Percentiles rank a stretch among this genome's conserved stretches.
phyloP scores from a whole-genome alignment of 2,329 filamentous ascomycete species.

The Trichoderma asperellum region DNA sequence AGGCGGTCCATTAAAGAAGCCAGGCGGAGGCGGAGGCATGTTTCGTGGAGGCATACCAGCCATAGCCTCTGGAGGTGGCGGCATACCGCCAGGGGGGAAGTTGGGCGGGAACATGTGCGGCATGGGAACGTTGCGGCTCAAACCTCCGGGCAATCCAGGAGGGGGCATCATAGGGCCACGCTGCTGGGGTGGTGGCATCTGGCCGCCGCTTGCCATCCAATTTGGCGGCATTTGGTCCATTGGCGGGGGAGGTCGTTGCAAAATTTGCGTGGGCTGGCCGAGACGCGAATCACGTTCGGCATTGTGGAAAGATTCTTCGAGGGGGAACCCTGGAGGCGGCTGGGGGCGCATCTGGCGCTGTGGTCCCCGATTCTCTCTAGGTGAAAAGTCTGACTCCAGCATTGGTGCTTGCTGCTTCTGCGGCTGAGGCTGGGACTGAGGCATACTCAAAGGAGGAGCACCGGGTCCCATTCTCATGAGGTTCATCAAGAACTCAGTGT shows the following conservation, averaged over 20 bases:
- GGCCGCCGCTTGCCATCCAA: slow-evolving; percentile 54
- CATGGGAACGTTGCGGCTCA: slow-evolving; percentile 51
- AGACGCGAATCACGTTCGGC: slow-evolving; percentile 52
- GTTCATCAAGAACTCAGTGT: slow-evolving; percentile 83
- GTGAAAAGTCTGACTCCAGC: slow-evolving; percentile 50
- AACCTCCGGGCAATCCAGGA: slow-evolving; percentile 54
- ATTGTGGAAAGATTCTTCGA: slow-evolving; percentile 58
- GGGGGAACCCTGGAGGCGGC: slow-evolving; percentile 54
- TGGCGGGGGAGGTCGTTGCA: slow-evolving; percentile 64
- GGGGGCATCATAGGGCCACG: slow-evolving; percentile 62
- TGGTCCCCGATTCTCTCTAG: slow-evolving; percentile 40
- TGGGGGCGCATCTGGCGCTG: slow-evolving; percentile 51
- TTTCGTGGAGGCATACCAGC: slow-evolving; percentile 56
- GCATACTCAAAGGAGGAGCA: slow-evolving; percentile 40
- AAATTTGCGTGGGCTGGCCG: slow-evolving; percentile 64
- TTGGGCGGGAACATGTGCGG: slow-evolving; percentile 66
- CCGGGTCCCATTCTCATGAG: slow-evolving; percentile 67
- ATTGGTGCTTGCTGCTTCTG: slow-evolving; percentile 32
- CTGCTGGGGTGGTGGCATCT: slow-evolving; percentile 49
- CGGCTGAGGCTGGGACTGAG: slow-evolving; percentile 54
- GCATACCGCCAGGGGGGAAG: slow-evolving; percentile 55
- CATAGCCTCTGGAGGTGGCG: slow-evolving; percentile 55
- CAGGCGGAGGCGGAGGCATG: slow-evolving; percentile 61
- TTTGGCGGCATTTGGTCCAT: slow-evolving; percentile 63
- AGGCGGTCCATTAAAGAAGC: slow-evolving; percentile 57